Evolutionary conservation across 345 rosid species (phyloP).

Genomic region (Acer campestre): DNA sequence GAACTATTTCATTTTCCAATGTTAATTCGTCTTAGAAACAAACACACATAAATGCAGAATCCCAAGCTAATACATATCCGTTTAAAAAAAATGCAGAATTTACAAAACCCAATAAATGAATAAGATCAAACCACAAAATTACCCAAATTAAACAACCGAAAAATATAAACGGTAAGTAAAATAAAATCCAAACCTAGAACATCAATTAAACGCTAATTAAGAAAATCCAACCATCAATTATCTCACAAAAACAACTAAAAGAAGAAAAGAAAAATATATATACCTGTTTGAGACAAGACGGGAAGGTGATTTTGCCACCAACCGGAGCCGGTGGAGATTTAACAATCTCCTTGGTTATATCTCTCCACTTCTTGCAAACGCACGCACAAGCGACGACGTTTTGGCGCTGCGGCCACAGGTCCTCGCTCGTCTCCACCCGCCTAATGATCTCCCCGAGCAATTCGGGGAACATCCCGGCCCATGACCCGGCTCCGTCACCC

Average conservation of each 20-base stretch:
- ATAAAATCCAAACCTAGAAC: too few species aligned
- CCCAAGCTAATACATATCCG: background rate
- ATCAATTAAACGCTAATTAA: background rate
- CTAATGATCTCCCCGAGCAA: constrained; percentile 73
- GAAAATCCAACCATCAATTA: constrained; percentile 7
- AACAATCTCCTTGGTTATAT: constrained; percentile 59
- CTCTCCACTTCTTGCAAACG: constrained; percentile 91
- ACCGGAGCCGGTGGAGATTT: constrained; percentile 40
- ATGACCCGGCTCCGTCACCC: constrained; percentile 38
- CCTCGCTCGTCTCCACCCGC: constrained; percentile 75
- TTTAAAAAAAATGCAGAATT: background rate
- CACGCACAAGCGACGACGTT: constrained; percentile 75
- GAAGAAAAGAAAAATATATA: background rate
- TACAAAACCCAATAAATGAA: background rate
- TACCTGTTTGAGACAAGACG: constrained; percentile 91
- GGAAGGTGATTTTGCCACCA: constrained; percentile 75
- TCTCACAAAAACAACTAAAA: background rate
- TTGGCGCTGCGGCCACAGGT: constrained; percentile 73
- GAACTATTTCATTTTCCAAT: background rate
- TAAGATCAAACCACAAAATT: background rate
- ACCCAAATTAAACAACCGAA: too few species aligned
- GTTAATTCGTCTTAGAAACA: background rate
- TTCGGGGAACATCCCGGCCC: constrained; percentile 86
- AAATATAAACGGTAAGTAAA: too few species aligned
- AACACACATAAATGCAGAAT: background rate